Evolutionary conservation across 1,284 basidiomycete species (phyloP).

Genomic region (Sanghuangporus sanghuang): DNA sequence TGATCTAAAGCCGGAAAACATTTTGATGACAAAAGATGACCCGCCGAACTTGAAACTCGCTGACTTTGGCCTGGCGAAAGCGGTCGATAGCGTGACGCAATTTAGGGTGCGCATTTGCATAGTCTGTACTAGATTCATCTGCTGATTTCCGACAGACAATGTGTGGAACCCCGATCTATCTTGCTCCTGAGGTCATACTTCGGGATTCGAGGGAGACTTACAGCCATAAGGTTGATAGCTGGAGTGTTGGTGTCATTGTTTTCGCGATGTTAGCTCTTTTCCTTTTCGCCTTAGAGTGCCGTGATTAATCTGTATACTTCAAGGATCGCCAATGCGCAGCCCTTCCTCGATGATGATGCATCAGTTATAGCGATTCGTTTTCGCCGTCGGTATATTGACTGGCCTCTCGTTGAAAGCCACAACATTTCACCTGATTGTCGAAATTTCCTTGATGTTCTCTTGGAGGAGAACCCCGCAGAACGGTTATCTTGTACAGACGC

Average conservation of each 20-base stretch:
- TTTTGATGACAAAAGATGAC: constrained; percentile 61
- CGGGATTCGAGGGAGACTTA: constrained; percentile 68
- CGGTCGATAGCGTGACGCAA: constrained; percentile 71
- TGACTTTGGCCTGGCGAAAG: constrained; percentile 91
- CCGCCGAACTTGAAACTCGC: constrained; percentile 78
- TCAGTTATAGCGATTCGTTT: constrained; percentile 53
- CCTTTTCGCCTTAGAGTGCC: background rate
- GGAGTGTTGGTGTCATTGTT: constrained; percentile 90
- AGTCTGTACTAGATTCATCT: background rate
- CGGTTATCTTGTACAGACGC: constrained; percentile 59
- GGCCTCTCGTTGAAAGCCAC: constrained; percentile 40
- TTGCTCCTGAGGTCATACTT: constrained; percentile 85
- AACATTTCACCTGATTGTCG: constrained; percentile 35
- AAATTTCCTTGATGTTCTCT: constrained; percentile 44
- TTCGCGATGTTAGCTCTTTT: constrained; percentile 65
- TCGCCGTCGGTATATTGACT: constrained; percentile 54
- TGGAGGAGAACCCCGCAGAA: constrained; percentile 44
- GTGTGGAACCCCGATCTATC: constrained; percentile 82
- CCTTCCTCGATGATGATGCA: constrained; percentile 66
- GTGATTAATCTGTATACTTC: background rate
- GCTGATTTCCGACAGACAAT: constrained; percentile 52
- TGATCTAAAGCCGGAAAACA: constrained; percentile 90
- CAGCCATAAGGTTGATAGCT: constrained; percentile 82
- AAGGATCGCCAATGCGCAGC: constrained; percentile 66
- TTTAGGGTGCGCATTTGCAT: constrained; percentile 43